phyloP scores from a whole-genome alignment of 1,284 basidiomycete genomes.

The Boletus austroedulis region DNA sequence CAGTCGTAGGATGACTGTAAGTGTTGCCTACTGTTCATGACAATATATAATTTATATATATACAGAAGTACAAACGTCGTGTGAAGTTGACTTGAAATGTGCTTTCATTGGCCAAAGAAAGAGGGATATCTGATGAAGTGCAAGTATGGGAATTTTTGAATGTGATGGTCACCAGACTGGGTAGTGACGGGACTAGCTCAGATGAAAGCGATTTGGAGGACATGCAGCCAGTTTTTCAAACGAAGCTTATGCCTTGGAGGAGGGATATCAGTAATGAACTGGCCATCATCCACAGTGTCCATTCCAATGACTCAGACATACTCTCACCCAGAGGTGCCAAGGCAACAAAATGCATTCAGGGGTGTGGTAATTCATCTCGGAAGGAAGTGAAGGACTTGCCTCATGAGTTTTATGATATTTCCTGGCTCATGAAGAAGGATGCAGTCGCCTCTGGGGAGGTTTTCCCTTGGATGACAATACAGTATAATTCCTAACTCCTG shows the following conservation, averaged over 20 bases:
- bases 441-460: neutral
- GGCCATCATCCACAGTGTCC: neutral
- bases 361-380: neutral
- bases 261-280: neutral
- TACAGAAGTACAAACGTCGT: neutral
- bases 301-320: neutral
- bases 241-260: neutral
- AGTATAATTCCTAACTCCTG: too few species aligned
- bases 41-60: too few species aligned
- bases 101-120: neutral
- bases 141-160: neutral
- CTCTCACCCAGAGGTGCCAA: neutral
- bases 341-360: neutral
- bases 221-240: neutral
- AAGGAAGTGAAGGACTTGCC: neutral
- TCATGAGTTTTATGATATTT: neutral
- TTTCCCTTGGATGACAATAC: neutral
- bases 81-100: neutral
- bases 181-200: neutral
- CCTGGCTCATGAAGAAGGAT: neutral
- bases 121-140: neutral
- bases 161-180: neutral
- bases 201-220: constrained; percentile 4
- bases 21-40: neutral
- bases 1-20: neutral